Percentiles rank a stretch among this genome's conserved stretches.
Conservation (phyloP, 257 asterid genomes). For the Primulina huaijiensis region DNA sequence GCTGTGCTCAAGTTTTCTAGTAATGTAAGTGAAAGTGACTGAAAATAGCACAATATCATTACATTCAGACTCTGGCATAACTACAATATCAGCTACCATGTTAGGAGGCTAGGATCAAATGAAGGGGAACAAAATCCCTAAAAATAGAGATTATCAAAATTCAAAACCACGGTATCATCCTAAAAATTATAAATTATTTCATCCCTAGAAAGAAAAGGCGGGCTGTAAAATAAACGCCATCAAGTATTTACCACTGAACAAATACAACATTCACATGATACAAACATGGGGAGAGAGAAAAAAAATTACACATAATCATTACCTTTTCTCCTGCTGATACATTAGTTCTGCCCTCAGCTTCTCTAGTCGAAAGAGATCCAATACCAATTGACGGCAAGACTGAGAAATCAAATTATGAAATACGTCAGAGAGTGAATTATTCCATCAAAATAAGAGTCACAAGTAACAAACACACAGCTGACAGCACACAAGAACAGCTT, state of each 20-base stretch:
- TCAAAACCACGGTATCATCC: constrained; percentile 8
- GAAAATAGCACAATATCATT: not conserved
- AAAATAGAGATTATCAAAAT: not conserved
- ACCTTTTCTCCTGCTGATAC: constrained; percentile 88
- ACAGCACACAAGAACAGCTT: not conserved
- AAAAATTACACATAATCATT: constrained; percentile 19
- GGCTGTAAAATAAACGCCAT: not conserved
- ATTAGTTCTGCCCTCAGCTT: constrained; percentile 94
- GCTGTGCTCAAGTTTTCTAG: constrained; percentile 8
- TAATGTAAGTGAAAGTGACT: not conserved
- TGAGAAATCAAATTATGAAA: constrained; percentile 25
- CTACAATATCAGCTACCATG: not conserved
- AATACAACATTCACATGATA: constrained; percentile 2
- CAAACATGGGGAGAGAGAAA: constrained; percentile 3
- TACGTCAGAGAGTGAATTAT: not conserved
- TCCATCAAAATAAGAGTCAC: constrained; percentile 18
- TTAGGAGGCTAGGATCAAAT: not conserved
- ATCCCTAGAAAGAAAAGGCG: constrained; percentile 10
- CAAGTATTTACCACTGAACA: not conserved
- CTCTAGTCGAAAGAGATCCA: constrained; percentile 97
- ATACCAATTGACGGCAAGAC: constrained; percentile 85
- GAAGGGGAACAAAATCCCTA: not conserved
- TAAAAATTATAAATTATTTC: constrained; percentile 22
- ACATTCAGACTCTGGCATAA: constrained; percentile 8
- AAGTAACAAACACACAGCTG: not conserved